phyloP scores from a whole-genome alignment of 768 basidiomycete species.

The Pleurotus giganteus region DNA sequence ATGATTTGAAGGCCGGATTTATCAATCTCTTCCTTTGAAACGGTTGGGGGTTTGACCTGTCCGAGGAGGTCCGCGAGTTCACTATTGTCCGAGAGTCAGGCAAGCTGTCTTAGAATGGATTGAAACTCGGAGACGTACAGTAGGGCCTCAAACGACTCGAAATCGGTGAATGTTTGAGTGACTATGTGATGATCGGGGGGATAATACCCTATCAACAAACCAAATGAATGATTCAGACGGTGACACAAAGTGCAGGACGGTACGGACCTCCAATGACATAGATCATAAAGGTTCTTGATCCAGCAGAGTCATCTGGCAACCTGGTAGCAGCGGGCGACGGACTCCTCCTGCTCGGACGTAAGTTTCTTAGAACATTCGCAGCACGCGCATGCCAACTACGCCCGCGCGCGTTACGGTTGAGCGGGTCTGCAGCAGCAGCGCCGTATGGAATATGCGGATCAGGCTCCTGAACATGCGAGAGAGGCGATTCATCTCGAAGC shows the following conservation, averaged over 20 bases:
- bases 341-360: slow-evolving; percentile 39
- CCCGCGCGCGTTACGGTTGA: slow-evolving; percentile 6
- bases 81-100: slow-evolving; percentile 31
- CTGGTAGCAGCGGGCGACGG: slow-evolving; percentile 15
- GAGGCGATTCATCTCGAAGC: background rate
- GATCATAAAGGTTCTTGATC: slow-evolving; percentile 79
- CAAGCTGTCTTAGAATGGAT: slow-evolving; percentile 11
- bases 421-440: background rate
- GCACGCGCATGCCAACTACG: slow-evolving; percentile 60
- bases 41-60: slow-evolving; percentile 80
- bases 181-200: slow-evolving; percentile 88
- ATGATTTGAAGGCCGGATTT: slow-evolving; percentile 80
- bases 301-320: slow-evolving; percentile 20
- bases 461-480: background rate
- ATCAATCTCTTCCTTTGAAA: slow-evolving; percentile 80
- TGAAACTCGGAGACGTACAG: slow-evolving; percentile 42
- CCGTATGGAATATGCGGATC: background rate
- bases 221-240: background rate
- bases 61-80: slow-evolving; percentile 84
- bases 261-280: slow-evolving; percentile 91
- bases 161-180: slow-evolving; percentile 64
- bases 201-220: slow-evolving; percentile 68
- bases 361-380: slow-evolving; percentile 57
- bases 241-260: too few relatives aligned
- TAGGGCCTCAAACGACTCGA: slow-evolving; percentile 79